These are phyloP conservation scores for Microdochium bolleyi DNA, from an alignment of 2,329 filamentous ascomycete species.

Conservation along the genomic window DNA sequence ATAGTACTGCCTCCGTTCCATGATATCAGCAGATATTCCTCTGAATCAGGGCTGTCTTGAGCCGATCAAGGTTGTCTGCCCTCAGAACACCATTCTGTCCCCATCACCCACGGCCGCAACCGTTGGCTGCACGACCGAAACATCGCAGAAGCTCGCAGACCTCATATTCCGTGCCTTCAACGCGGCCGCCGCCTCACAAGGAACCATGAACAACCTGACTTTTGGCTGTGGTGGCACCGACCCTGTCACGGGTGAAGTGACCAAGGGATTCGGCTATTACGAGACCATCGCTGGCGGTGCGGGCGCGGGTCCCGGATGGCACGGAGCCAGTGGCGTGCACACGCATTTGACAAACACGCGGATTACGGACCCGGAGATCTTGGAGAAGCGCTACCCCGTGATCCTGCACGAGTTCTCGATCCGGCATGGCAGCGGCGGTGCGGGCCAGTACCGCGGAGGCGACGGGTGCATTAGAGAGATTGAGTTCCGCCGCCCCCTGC, in stretches of 20 bases:
- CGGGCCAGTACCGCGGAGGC: conserved; percentile 54
- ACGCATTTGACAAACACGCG: conserved; percentile 26
- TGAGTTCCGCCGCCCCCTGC: conserved; percentile 61
- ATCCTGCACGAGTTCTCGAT: conserved; percentile 57
- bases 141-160: conserved; percentile 19
- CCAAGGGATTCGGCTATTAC: conserved; percentile 20
- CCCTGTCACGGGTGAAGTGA: conserved; percentile 25
- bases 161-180: conserved; percentile 19
- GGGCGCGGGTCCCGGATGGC: conserved; percentile 21
- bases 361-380: conserved; percentile 24
- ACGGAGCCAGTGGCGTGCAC: conserved; percentile 22
- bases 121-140: conserved; percentile 14
- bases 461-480: conserved; percentile 64
- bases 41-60: conserved; percentile 21
- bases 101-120: conserved; percentile 18
- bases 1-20: conserved; percentile 9
- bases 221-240: conserved; percentile 26
- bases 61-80: conserved; percentile 15
- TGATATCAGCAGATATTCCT: conserved; percentile 19
- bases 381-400: conserved; percentile 49
- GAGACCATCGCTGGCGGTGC: conserved; percentile 26
- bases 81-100: conserved; percentile 16
- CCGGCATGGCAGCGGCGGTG: conserved; percentile 46
- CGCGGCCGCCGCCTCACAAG: conserved; percentile 15
- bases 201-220: conserved; percentile 18